Evolutionary conservation across 345 rosid genomes (phyloP).

Genomic region (Abelmoschus esculentus): DNA sequence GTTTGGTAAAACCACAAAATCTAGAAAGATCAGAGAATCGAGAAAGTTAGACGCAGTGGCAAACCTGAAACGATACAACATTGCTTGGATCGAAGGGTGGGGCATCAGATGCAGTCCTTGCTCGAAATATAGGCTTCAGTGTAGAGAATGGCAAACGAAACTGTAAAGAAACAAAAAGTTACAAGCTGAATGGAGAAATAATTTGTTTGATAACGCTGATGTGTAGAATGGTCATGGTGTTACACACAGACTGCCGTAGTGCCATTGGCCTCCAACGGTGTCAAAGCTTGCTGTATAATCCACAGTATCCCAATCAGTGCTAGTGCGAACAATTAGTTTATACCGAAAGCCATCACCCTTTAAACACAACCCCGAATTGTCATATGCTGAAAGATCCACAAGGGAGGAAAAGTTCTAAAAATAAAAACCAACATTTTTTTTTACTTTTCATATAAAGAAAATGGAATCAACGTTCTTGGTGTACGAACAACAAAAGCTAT

Average conservation of each 20-base stretch:
- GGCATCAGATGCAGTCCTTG: conserved; percentile 64
- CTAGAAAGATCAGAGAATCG: conserved; percentile 21
- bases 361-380: conserved; percentile 67
- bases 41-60: conserved; percentile 5
- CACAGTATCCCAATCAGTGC: conserved; percentile 84
- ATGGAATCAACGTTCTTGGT: conserved; percentile 1
- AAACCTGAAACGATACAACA: conserved; percentile 73
- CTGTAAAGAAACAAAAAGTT: conserved; percentile 26
- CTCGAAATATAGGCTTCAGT: conserved; percentile 81
- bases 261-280: conserved; percentile 52
- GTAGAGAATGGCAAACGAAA: conserved; percentile 69
- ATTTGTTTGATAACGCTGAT: not conserved
- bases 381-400: conserved; percentile 80
- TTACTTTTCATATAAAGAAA: conserved; percentile 2
- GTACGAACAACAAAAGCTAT: conserved; percentile 6
- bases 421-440: conserved; percentile 3
- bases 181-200: conserved; percentile 2
- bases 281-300: conserved; percentile 81
- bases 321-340: conserved; percentile 69
- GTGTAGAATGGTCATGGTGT: not conserved
- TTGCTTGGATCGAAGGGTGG: conserved; percentile 67
- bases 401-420: conserved; percentile 66
- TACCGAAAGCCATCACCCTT: conserved; percentile 82
- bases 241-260: conserved; percentile 68
- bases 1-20: not conserved